Percentiles rank a stretch among this genome's conserved stretches.
These are phyloP conservation scores for Vaccinium macrocarpon DNA, from an alignment of 148 eudicot species.

Conservation along the genomic window DNA sequence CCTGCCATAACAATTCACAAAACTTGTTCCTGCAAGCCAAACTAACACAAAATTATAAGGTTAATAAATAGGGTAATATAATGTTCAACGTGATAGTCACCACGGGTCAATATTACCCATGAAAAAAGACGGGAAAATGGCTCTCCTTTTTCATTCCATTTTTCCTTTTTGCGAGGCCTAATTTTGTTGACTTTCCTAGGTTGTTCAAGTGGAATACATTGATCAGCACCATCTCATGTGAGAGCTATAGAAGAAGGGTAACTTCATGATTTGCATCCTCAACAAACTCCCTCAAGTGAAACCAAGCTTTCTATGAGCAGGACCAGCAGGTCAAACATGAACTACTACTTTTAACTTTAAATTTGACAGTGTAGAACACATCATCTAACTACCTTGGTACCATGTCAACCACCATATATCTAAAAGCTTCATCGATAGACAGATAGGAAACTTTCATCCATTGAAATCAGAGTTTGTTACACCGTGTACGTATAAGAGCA, in stretches of 20 bases:
- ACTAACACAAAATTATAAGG: background rate
- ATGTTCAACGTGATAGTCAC: background rate
- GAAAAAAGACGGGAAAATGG: background rate
- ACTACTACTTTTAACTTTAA: background rate
- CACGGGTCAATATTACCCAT: background rate
- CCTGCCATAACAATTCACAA: background rate
- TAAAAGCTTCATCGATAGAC: background rate
- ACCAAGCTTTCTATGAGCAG: background rate
- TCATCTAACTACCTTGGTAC: background rate
- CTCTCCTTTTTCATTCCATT: no score
- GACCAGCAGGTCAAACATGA: background rate
- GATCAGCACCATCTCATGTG: background rate
- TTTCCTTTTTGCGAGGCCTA: background rate
- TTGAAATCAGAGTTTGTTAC: background rate
- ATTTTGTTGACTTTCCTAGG: background rate
- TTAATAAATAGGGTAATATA: background rate
- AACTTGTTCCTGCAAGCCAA: background rate
- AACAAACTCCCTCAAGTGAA: background rate
- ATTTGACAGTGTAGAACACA: background rate
- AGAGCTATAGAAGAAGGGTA: background rate
- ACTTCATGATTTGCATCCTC: background rate
- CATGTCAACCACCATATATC: background rate
- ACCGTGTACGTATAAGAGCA: background rate
- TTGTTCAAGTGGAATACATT: background rate
- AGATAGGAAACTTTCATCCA: background rate